phyloP scores from a whole-genome alignment of 2,329 filamentous ascomycete species.

The Xylaria sp. region DNA sequence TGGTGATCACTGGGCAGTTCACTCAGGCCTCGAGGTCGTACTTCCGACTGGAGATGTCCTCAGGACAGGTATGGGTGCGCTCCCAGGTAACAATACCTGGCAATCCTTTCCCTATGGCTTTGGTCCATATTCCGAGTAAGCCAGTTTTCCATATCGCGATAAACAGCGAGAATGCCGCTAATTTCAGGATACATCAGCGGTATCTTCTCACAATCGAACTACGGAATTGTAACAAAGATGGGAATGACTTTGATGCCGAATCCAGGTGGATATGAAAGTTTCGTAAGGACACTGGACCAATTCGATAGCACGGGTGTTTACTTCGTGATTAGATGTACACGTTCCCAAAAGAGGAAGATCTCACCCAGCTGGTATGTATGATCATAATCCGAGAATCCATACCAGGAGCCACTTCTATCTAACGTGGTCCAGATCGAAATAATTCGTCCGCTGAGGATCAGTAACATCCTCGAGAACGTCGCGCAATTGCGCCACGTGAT shows the following conservation, averaged over 20 bases:
- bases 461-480: slow-evolving; percentile 53
- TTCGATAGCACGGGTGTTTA: slow-evolving; percentile 21
- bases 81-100: slow-evolving; percentile 53
- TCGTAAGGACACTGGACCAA: slow-evolving; percentile 40
- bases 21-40: slow-evolving; percentile 57
- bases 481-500: slow-evolving; percentile 51
- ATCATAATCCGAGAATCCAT: background rate
- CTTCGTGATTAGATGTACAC: slow-evolving; percentile 52
- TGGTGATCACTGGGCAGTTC: slow-evolving; percentile 55
- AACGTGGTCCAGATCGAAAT: slow-evolving; percentile 52
- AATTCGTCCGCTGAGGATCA: slow-evolving; percentile 56
- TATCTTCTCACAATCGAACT: slow-evolving; percentile 61
- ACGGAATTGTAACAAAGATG: slow-evolving; percentile 64
- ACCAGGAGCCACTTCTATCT: background rate
- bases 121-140: slow-evolving; percentile 50
- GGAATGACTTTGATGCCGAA: slow-evolving; percentile 64
- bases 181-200: slow-evolving; percentile 44
- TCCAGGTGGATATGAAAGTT: slow-evolving; percentile 58
- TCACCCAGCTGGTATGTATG: slow-evolving; percentile 52
- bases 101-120: slow-evolving; percentile 56
- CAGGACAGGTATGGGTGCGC: slow-evolving; percentile 54
- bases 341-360: slow-evolving; percentile 59
- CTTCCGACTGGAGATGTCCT: slow-evolving; percentile 55
- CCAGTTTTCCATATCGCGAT: slow-evolving; percentile 13
- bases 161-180: background rate